Conservation (phyloP, 345 rosid species). For the Erysimum cheiranthoides region DNA sequence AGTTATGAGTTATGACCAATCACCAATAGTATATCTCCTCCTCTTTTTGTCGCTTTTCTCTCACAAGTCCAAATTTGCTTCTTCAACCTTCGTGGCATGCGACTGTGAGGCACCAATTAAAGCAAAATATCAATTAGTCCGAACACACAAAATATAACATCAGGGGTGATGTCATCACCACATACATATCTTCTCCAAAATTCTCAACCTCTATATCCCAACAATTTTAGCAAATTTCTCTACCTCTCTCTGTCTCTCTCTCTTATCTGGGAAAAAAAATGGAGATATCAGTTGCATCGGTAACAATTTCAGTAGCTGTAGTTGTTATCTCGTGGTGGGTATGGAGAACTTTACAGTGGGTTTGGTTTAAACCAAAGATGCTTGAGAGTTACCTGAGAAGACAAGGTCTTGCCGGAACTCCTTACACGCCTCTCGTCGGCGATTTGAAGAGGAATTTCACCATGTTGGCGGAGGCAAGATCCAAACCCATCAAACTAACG, state of each 20-base stretch:
- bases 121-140: not conserved
- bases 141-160: not conserved
- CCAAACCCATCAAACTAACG: conserved; percentile 34
- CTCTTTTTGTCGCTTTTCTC: not conserved
- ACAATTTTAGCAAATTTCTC: not conserved
- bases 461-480: conserved; percentile 34
- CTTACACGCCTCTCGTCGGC: conserved; percentile 46
- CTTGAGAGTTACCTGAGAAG: conserved; percentile 41
- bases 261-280: not conserved
- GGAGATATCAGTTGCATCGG: conserved; percentile 6
- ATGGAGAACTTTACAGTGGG: conserved; percentile 41
- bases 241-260: not conserved
- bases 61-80: not conserved
- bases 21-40: no score
- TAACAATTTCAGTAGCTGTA: conserved; percentile 10
- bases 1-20: not conserved
- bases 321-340: conserved; percentile 20
- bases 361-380: conserved; percentile 47
- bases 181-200: conserved; percentile 4
- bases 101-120: conserved; percentile 8
- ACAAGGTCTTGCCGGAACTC: conserved; percentile 44
- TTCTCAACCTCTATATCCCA: not conserved
- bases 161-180: conserved; percentile 11
- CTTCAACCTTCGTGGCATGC: not conserved
- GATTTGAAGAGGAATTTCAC: conserved; percentile 23